Percentiles rank a stretch among this genome's conserved stretches.
phyloP scores from a whole-genome alignment of 495 filamentous ascomycete species.

The Talaromyces trachyspermus region DNA sequence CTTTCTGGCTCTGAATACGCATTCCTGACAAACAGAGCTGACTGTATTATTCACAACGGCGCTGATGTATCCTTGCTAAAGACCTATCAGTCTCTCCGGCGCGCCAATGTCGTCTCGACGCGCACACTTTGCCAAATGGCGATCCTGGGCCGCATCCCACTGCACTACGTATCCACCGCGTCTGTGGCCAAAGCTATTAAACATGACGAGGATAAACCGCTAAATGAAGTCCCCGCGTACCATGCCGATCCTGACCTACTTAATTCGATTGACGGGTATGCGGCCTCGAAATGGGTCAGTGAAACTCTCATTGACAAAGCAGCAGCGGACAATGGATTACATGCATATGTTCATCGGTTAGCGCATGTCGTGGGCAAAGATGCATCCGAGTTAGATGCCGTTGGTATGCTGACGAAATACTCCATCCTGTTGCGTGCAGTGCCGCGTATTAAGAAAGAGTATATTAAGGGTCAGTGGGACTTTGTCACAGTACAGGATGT shows the following conservation, averaged over 20 bases:
- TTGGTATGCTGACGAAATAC: slow-evolving; percentile 15
- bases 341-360: slow-evolving; percentile 35
- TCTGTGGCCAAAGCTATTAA: neutral
- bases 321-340: slow-evolving; percentile 15
- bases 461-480: slow-evolving; percentile 4
- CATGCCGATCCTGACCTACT: neutral
- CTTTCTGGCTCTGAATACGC: slow-evolving; percentile 18
- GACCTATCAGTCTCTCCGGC: slow-evolving; percentile 32
- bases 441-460: neutral
- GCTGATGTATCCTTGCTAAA: slow-evolving; percentile 44
- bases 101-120: slow-evolving; percentile 37
- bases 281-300: slow-evolving; percentile 46
- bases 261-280: slow-evolving; percentile 36
- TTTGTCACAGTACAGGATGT: slow-evolving; percentile 5
- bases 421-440: slow-evolving; percentile 9
- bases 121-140: slow-evolving; percentile 31
- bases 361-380: slow-evolving; percentile 20
- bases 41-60: slow-evolving; percentile 46
- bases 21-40: slow-evolving; percentile 22
- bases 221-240: slow-evolving; percentile 5
- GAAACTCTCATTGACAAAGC: slow-evolving; percentile 40
- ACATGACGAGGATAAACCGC: neutral
- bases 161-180: slow-evolving; percentile 44
- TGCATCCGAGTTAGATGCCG: slow-evolving; percentile 12
- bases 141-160: slow-evolving; percentile 24